A percentile compares a stretch with the other conserved stretches of the same genome.
Conservation (phyloP, 345 rosid genomes). For the Psidium friedrichsthalianum region DNA sequence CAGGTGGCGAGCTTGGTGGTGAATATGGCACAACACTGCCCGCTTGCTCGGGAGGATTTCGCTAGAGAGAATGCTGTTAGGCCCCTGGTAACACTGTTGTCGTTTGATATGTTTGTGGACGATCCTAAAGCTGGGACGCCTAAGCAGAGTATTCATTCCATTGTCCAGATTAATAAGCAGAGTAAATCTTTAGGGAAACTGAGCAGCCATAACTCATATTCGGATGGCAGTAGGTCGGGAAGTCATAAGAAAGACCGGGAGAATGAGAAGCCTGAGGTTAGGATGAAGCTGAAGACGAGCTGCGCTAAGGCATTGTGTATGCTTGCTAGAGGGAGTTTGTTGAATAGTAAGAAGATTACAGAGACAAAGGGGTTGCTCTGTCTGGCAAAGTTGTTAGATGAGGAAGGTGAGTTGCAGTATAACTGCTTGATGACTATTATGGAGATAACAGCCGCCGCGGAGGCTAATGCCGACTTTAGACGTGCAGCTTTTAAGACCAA, state of each 20-base stretch:
- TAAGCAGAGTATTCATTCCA: conserved; percentile 8
- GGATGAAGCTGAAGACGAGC: conserved; percentile 2
- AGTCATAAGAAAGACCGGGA: conserved; percentile 4
- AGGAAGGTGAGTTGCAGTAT: conserved; percentile 1
- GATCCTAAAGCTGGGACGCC: conserved; percentile 5
- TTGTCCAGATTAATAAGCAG: conserved; percentile 6
- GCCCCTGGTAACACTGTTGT: conserved; percentile 13
- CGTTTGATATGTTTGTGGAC: conserved; percentile 20
- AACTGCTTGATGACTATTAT: conserved; percentile 10
- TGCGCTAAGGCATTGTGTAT: conserved; percentile 8
- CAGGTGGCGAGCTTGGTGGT: conserved; percentile 18
- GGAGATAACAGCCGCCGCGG: conserved; percentile 12
- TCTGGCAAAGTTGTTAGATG: conserved; percentile 9
- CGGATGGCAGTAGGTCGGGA: background rate
- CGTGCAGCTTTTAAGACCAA: conserved; percentile 12
- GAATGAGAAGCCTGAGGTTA: conserved; percentile 1
- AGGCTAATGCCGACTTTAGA: conserved; percentile 5
- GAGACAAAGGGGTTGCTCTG: conserved; percentile 14
- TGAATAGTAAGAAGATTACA: conserved; percentile 7
- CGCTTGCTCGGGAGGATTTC: conserved; percentile 18
- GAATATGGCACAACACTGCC: conserved; percentile 11
- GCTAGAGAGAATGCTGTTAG: conserved; percentile 13
- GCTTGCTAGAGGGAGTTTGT: conserved; percentile 2
- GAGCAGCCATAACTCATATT: background rate
- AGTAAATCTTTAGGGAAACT: background rate